Evolutionary conservation across 1,284 basidiomycete species (phyloP).

Genomic region (Fomitopsis schrenkii): DNA sequence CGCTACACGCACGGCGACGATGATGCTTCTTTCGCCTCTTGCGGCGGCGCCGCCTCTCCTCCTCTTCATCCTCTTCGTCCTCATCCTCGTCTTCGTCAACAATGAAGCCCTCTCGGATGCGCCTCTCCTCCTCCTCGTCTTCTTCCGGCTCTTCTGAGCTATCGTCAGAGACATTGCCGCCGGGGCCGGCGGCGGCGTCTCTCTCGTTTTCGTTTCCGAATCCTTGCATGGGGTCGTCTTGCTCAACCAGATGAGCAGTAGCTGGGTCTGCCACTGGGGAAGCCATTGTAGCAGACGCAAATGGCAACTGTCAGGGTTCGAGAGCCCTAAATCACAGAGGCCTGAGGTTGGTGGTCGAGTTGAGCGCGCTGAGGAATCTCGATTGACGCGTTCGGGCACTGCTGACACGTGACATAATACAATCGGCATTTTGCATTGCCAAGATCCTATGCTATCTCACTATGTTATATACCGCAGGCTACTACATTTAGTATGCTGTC

Average conservation of each 20-base stretch:
- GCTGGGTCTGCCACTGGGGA: constrained; percentile 38
- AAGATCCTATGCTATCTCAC: neutral
- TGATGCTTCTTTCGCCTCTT: constrained; percentile 70
- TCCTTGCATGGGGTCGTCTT: constrained; percentile 55
- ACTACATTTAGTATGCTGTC: too few species aligned
- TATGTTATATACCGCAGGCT: neutral
- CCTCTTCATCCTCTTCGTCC: constrained; percentile 58
- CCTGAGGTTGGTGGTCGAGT: constrained; percentile 5
- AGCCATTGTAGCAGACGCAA: constrained; percentile 44
- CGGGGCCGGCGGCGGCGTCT: constrained; percentile 38
- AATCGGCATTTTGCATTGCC: neutral
- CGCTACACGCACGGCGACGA: constrained; percentile 47
- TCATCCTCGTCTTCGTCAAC: constrained; percentile 80
- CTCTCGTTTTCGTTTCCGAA: constrained; percentile 47
- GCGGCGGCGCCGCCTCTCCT: constrained; percentile 51
- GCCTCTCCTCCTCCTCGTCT: constrained; percentile 74
- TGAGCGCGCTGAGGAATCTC: constrained; percentile 10
- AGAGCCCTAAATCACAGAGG: neutral
- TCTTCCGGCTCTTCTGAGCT: constrained; percentile 85
- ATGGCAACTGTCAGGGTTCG: neutral
- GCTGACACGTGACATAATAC: neutral
- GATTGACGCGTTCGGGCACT: constrained; percentile 4
- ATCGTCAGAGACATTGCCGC: constrained; percentile 54
- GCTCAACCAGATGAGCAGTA: constrained; percentile 24
- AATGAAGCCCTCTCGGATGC: constrained; percentile 79